These are phyloP conservation scores for Triangularia setosa DNA, from an alignment of 2,329 filamentous ascomycete species.

Conservation along the genomic window DNA sequence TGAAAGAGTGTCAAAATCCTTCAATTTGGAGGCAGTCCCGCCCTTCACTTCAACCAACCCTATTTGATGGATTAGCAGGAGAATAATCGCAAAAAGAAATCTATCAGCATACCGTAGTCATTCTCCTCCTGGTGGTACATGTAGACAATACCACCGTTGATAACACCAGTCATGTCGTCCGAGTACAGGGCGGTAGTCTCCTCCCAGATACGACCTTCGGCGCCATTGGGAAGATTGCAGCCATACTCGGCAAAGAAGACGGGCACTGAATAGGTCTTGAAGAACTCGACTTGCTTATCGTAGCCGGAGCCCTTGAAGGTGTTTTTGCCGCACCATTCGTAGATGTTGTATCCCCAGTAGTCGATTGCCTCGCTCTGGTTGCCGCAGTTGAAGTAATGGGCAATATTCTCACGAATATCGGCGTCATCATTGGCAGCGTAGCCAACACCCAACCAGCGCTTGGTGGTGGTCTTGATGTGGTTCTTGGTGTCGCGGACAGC, in stretches of 20 bases:
- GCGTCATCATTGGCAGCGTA: slow-evolving; percentile 95
- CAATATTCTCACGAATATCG: slow-evolving; percentile 74
- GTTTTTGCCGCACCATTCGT: slow-evolving; percentile 95
- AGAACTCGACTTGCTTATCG: slow-evolving; percentile 77
- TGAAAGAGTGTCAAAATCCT: slow-evolving; percentile 72
- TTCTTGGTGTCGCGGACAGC: slow-evolving; percentile 93
- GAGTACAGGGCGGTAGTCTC: slow-evolving; percentile 82
- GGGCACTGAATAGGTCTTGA: slow-evolving; percentile 82
- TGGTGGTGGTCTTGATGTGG: slow-evolving; percentile 78
- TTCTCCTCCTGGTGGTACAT: slow-evolving; percentile 95
- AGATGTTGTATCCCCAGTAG: slow-evolving; percentile 99
- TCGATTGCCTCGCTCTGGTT: slow-evolving; percentile 66
- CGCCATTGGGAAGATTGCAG: slow-evolving; percentile 67
- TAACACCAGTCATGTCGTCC: slow-evolving; percentile 75
- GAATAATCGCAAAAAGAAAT: neutral
- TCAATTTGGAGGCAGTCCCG: slow-evolving; percentile 59
- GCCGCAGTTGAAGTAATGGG: slow-evolving; percentile 94
- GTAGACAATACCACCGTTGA: slow-evolving; percentile 97
- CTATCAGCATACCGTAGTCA: slow-evolving; percentile 65
- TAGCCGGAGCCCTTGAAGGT: slow-evolving; percentile 75
- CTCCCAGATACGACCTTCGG: slow-evolving; percentile 70
- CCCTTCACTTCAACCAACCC: slow-evolving; percentile 61
- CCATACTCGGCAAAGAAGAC: slow-evolving; percentile 99
- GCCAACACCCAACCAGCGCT: slow-evolving; percentile 80
- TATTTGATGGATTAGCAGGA: slow-evolving; percentile 29